Percentiles rank a stretch among this genome's conserved stretches.
Conservation (phyloP, 345 rosid genomes). For the Euphorbia tirucalli region DNA sequence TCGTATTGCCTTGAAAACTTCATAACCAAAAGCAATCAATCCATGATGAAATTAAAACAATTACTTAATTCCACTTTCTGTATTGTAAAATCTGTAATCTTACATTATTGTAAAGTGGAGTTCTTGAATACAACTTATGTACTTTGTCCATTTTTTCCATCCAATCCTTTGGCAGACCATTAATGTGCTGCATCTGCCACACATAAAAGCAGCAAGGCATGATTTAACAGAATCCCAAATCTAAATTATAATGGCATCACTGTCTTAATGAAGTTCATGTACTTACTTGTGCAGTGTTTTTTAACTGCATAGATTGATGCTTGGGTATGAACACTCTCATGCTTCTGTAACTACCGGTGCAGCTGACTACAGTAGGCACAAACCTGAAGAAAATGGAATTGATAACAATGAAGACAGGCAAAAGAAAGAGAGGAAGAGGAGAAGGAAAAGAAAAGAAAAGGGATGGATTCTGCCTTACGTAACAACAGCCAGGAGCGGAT, state of each 20-base stretch:
- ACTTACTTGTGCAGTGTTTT: conserved; percentile 50
- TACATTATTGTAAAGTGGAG: conserved; percentile 72
- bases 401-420: neutral
- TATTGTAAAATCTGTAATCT: conserved; percentile 12
- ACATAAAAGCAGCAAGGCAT: neutral
- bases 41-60: neutral
- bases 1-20: conserved; percentile 71
- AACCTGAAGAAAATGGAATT: conserved; percentile 43
- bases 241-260: neutral
- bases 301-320: conserved; percentile 73
- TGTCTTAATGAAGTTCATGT: neutral
- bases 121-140: conserved; percentile 57
- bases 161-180: conserved; percentile 66
- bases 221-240: neutral
- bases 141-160: conserved; percentile 54
- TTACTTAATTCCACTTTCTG: neutral
- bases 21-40: conserved; percentile 6
- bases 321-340: conserved; percentile 69
- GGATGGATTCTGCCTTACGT: conserved; percentile 43
- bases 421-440: neutral
- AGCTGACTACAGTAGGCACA: conserved; percentile 74
- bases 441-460: conserved; percentile 5
- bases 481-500: conserved; percentile 64
- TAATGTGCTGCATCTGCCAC: conserved; percentile 55
- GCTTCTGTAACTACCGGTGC: conserved; percentile 77